A percentile compares a stretch with the other conserved stretches of the same genome.
Evolutionary conservation across 1,284 basidiomycete genomes (phyloP).

Genomic region (Rugosomyces carneus): DNA sequence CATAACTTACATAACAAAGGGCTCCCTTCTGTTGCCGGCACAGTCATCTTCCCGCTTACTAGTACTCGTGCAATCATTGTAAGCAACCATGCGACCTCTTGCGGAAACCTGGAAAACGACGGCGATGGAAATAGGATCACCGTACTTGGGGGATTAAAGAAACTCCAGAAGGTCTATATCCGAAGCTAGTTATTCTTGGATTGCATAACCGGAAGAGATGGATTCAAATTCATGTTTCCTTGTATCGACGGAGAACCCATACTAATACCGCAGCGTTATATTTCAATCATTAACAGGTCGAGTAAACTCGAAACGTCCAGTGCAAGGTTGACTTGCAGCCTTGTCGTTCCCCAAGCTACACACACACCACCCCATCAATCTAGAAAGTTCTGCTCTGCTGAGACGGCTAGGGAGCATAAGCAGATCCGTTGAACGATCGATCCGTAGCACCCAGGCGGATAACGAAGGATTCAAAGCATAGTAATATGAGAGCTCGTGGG

Average conservation of each 20-base stretch:
- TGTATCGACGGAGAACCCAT: background rate
- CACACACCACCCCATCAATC: background rate
- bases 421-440: background rate
- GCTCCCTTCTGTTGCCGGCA: constrained; percentile 5
- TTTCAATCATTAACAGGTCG: background rate
- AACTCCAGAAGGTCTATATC: constrained; percentile 4
- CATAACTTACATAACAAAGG: constrained; percentile 9
- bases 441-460: constrained; percentile 2
- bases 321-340: background rate
- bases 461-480: background rate
- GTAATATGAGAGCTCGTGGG: background rate
- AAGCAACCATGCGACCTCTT: background rate
- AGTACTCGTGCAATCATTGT: background rate
- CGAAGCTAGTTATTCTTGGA: background rate
- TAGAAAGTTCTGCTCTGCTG: background rate
- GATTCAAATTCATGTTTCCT: too few species aligned
- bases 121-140: background rate
- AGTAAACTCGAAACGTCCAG: background rate
- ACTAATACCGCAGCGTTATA: too few species aligned
- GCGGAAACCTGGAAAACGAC: background rate
- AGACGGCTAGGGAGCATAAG: background rate
- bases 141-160: background rate
- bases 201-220: background rate
- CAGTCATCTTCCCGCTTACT: constrained; percentile 5
- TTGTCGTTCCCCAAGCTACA: too few species aligned